Percentiles rank a stretch among this genome's conserved stretches.
phyloP scores from a whole-genome alignment of 2,329 filamentous ascomycete genomes.

The Penicillium occitanis region DNA sequence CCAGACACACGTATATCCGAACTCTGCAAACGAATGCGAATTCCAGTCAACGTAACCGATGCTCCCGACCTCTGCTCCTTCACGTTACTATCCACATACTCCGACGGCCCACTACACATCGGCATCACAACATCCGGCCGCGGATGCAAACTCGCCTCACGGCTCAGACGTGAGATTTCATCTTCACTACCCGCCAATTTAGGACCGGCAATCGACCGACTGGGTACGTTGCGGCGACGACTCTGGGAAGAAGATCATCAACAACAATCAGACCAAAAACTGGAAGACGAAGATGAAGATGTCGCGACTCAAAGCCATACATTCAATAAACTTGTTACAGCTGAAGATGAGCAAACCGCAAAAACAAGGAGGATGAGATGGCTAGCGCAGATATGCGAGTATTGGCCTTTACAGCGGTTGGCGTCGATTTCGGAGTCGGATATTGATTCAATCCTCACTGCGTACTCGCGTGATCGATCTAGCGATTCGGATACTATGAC shows the following conservation, averaged over 20 bases:
- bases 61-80: slow-evolving; percentile 84
- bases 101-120: slow-evolving; percentile 87
- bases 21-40: slow-evolving; percentile 74
- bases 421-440: slow-evolving; percentile 78
- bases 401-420: slow-evolving; percentile 86
- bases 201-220: slow-evolving; percentile 71
- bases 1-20: slow-evolving; percentile 66
- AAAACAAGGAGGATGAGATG: slow-evolving; percentile 85
- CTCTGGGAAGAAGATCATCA: slow-evolving; percentile 72
- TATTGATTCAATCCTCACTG: slow-evolving; percentile 70
- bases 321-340: slow-evolving; percentile 79
- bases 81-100: slow-evolving; percentile 81
- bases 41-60: slow-evolving; percentile 92
- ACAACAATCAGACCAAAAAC: slow-evolving; percentile 25
- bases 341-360: slow-evolving; percentile 69
- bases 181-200: slow-evolving; percentile 73
- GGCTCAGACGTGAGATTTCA: slow-evolving; percentile 85
- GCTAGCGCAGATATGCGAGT: slow-evolving; percentile 96
- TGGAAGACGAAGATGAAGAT: slow-evolving; percentile 52
- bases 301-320: slow-evolving; percentile 63
- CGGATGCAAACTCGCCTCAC: slow-evolving; percentile 88
- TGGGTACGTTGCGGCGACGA: slow-evolving; percentile 70
- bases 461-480: slow-evolving; percentile 55
- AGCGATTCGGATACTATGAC: slow-evolving; percentile 23
- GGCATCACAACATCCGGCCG: slow-evolving; percentile 94